Percentiles rank a stretch among this genome's conserved stretches.
Conservation (phyloP, 2,329 filamentous ascomycete genomes). For the Dactylellina sp. region DNA sequence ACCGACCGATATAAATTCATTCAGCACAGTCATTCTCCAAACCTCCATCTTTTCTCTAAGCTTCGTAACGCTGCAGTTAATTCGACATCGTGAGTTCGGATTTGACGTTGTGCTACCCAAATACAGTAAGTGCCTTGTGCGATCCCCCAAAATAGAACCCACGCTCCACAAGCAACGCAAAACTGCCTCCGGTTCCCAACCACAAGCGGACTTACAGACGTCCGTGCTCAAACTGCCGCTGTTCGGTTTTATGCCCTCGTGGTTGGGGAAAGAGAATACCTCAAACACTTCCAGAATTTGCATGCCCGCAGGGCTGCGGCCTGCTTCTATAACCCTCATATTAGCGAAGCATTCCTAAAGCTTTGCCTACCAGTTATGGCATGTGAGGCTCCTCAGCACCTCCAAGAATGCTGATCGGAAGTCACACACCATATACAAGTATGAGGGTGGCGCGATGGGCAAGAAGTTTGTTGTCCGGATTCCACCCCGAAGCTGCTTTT, state of each 20-base stretch:
- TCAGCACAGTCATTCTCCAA: conserved; percentile 9
- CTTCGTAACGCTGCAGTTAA: too few relatives aligned
- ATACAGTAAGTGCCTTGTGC: conserved; percentile 51
- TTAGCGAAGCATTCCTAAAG: conserved; percentile 35
- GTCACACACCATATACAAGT: conserved; percentile 15
- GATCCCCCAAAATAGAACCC: conserved; percentile 31
- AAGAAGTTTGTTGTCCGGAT: conserved; percentile 5
- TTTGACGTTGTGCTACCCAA: conserved; percentile 25
- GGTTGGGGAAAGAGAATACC: conserved; percentile 19
- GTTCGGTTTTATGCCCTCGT: neutral
- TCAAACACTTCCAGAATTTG: conserved; percentile 11
- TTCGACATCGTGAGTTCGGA: conserved; percentile 13
- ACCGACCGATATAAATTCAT: conserved; percentile 24
- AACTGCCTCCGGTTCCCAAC: conserved; percentile 16
- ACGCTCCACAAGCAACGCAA: conserved; percentile 47
- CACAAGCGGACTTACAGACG: conserved; percentile 4
- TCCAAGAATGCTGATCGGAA: conserved; percentile 39
- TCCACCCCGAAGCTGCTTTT: conserved; percentile 27
- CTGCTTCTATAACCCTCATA: conserved; percentile 28
- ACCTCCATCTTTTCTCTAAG: conserved; percentile 1
- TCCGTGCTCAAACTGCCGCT: conserved; percentile 30
- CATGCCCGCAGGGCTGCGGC: neutral
- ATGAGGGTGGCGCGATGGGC: conserved; percentile 2
- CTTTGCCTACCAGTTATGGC: neutral
- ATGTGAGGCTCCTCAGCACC: conserved; percentile 18